These are phyloP conservation scores for Carex scoparia DNA, from an alignment of 176 grass and related monocot genomes.

Conservation along the genomic window DNA sequence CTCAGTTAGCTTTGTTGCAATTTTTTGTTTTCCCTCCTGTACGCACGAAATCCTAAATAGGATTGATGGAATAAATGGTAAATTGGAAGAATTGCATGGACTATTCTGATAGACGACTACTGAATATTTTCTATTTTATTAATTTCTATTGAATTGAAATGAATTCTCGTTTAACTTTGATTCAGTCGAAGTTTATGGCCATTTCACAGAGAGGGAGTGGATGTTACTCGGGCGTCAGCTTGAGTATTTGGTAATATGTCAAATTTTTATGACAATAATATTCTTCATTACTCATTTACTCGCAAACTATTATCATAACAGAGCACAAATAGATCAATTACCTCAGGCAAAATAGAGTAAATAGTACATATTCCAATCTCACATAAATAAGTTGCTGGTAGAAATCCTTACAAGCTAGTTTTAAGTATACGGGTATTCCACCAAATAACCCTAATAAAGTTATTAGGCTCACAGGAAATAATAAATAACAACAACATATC, in stretches of 20 bases:
- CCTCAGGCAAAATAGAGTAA: not conserved
- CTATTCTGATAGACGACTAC: too few species aligned
- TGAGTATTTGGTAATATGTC: not conserved
- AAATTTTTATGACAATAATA: not conserved
- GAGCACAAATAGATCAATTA: not conserved
- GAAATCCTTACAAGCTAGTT: not conserved
- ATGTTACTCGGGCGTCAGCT: too few species aligned
- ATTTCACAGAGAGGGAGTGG: too few species aligned
- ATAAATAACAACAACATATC: not conserved
- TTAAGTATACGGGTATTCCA: not conserved
- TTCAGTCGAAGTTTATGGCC: too few species aligned
- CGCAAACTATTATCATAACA: not conserved
- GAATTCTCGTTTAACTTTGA: too few species aligned
- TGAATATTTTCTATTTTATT: too few species aligned
- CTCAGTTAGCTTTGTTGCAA: too few species aligned
- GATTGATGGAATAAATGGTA: too few species aligned
- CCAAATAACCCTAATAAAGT: not conserved
- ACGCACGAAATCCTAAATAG: too few species aligned
- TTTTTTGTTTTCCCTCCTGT: too few species aligned
- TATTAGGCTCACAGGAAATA: not conserved
- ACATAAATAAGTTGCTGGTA: not conserved
- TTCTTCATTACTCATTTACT: not conserved
- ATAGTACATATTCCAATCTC: not conserved
- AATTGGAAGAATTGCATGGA: too few species aligned
- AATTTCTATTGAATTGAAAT: too few species aligned